Base-by-base conservation (phyloP, 441 rosid species). In the Cnidoscolus chayamansa region DNA sequence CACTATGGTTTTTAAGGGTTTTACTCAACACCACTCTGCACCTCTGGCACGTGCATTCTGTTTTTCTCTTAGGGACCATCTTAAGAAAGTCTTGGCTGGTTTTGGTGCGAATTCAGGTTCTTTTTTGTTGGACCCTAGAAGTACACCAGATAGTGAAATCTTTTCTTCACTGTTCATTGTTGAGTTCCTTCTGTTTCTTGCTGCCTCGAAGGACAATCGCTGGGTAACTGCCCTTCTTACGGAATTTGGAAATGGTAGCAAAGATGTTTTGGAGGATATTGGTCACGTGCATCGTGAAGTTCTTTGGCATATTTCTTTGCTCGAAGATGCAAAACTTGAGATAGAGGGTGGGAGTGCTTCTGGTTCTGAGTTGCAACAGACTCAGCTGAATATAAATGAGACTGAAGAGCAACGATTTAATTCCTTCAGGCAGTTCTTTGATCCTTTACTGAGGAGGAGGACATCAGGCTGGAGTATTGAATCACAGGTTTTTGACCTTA, bases 1-100 rank as follows among this genome's bases (percentile, higher is more conserved):
- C 88, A 89, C 98, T 74, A 89, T 93, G 92, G 99, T 96, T 76
- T 96, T 96, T 80, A 96, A 96, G 85, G 97, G 97, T 76, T 93
- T 95, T 79, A 90, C 96, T 6, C 98, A 91, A 74, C 96, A 96
- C 84, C 97, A 96, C 78, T 89, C 99, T 71, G 82, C 91, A 81
- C 84, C 99, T 82, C 86, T 96, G 64, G 97, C 98, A 10, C 92
- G 87, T 20, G 94, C 98, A 48, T 96, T 96, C 86, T 96, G 97
- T 80, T 80, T 81, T 64, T 87, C 92, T 66, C 94, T 96, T 35
- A 80, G 95, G 72, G 94, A 88, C 40, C 98, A 91, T 74, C 74
- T 93, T 76, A 89, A 76, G 80, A 88, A 87, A 81, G 96, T 89
- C 78, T 76, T 91, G 82, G 59, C 80, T 70, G 93, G 88, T 55